phyloP scores from a whole-genome alignment of 495 filamentous ascomycete genomes.

The Penicillium fimorum region DNA sequence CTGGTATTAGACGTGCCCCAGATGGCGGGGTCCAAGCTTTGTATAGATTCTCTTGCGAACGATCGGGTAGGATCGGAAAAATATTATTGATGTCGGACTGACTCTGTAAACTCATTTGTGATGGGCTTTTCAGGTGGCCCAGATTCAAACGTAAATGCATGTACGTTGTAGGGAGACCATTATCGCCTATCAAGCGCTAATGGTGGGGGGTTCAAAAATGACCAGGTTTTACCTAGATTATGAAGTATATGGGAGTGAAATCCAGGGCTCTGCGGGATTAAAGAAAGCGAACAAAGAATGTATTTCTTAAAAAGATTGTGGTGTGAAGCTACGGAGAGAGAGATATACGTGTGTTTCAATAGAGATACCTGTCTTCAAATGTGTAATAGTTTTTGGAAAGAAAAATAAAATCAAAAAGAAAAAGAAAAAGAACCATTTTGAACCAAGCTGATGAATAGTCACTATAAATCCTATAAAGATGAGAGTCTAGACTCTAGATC shows the following conservation, averaged over 20 bases:
- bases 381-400: neutral
- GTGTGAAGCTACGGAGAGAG: neutral
- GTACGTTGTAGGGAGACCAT: neutral
- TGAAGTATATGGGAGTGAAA: neutral
- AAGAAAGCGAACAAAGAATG: neutral
- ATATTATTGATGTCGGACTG: constrained; percentile 5
- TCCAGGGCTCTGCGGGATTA: neutral
- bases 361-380: too few species aligned
- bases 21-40: constrained; percentile 24
- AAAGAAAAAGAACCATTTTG: neutral
- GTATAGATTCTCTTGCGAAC: constrained; percentile 4
- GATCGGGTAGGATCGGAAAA: constrained; percentile 15
- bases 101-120: constrained; percentile 16
- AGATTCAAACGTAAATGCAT: constrained; percentile 18
- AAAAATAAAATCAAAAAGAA: neutral
- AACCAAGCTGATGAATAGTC: neutral
- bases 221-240: neutral
- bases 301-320: neutral
- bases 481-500: constrained; percentile 13
- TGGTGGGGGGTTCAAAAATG: neutral
- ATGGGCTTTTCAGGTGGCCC: constrained; percentile 13
- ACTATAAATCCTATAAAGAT: constrained; percentile 11
- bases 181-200: constrained; percentile 17
- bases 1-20: constrained; percentile 19
- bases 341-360: neutral